Evolutionary conservation across 2,329 filamentous ascomycete species (phyloP).

Genomic region (Eutypa lata): DNA sequence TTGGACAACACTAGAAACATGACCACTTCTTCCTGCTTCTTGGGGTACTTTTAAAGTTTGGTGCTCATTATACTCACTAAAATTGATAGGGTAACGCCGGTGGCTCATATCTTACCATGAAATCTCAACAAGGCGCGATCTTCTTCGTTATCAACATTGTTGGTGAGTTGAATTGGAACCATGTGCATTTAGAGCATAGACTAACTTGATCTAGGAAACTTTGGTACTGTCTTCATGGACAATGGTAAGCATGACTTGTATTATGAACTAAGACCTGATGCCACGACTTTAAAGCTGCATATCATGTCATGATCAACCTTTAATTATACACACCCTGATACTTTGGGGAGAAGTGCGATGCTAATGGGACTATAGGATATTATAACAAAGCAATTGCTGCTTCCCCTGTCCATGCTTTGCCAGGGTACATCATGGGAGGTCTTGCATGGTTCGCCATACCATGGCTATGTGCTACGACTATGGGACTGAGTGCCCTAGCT

Average conservation of each 20-base stretch:
- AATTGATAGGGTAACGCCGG: slow-evolving; percentile 61
- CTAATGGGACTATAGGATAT: slow-evolving; percentile 58
- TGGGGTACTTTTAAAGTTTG: background rate
- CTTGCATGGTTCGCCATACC: slow-evolving; percentile 89
- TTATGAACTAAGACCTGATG: slow-evolving; percentile 29
- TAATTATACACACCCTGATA: no score
- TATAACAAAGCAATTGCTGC: slow-evolving; percentile 92
- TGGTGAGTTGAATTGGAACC: background rate
- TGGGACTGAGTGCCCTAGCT: slow-evolving; percentile 76
- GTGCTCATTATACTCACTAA: background rate
- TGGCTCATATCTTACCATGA: slow-evolving; percentile 86
- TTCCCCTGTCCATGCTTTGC: slow-evolving; percentile 75
- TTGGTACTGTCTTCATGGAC: slow-evolving; percentile 67
- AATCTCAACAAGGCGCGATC: slow-evolving; percentile 71
- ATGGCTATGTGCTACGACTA: slow-evolving; percentile 81
- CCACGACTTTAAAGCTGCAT: no score
- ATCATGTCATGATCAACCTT: no score
- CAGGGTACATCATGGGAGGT: slow-evolving; percentile 82
- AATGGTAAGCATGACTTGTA: slow-evolving; percentile 5
- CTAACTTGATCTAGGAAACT: slow-evolving; percentile 60
- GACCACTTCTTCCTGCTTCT: background rate
- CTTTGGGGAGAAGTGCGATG: no score
- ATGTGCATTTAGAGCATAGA: background rate
- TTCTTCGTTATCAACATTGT: slow-evolving; percentile 80
- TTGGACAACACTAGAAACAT: no score